Evolutionary conservation across 1,139 yeast species (phyloP).

Genomic region (Debaryomyces sp.): DNA sequence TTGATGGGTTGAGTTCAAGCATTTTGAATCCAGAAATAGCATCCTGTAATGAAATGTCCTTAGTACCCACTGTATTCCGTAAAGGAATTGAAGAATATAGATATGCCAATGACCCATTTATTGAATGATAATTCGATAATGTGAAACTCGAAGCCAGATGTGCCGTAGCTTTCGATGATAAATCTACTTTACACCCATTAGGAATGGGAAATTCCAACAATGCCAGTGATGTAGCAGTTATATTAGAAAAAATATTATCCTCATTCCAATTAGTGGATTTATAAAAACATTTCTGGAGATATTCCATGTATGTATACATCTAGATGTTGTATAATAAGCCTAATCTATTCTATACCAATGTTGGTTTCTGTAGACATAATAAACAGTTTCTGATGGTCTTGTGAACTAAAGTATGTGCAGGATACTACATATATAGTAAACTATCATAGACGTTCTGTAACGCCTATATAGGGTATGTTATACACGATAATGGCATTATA

Average conservation of each 20-base stretch:
- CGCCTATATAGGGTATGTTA: background rate
- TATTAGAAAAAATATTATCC: conserved; percentile 73
- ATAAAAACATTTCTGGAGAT: conserved; percentile 72
- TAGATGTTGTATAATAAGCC: background rate
- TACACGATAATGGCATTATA: background rate
- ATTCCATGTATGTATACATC: conserved; percentile 87
- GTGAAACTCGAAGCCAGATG: conserved; percentile 77
- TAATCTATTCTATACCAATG: background rate
- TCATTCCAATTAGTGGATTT: conserved; percentile 73
- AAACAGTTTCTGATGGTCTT: background rate
- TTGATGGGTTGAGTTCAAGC: conserved; percentile 46
- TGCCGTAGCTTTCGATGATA: conserved; percentile 73
- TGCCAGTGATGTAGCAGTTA: conserved; percentile 69
- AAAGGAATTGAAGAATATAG: conserved; percentile 70
- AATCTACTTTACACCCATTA: conserved; percentile 62
- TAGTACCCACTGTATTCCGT: conserved; percentile 53
- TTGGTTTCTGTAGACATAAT: background rate
- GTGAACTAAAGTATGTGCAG: background rate
- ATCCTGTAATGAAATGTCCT: conserved; percentile 61
- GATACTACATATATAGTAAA: background rate
- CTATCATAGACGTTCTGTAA: background rate
- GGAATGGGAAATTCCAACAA: conserved; percentile 79
- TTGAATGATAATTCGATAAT: conserved; percentile 64
- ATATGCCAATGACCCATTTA: conserved; percentile 85
- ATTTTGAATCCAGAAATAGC: conserved; percentile 78